phyloP scores from a whole-genome alignment of 805 yeast species.

The Jamesozyma spencerorum region DNA sequence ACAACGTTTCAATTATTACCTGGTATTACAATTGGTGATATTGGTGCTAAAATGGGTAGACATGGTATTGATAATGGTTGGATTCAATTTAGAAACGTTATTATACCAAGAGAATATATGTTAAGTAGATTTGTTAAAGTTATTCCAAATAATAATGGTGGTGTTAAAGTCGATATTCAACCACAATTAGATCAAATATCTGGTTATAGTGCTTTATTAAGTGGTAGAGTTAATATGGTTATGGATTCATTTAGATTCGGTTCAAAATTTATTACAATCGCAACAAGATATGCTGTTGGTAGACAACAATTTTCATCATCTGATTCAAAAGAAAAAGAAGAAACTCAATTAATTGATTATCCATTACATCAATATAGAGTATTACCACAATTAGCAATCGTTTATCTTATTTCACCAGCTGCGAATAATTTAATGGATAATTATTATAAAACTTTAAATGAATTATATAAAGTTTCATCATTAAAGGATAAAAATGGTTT shows the following conservation, averaged over 20 bases:
- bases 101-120: conserved; percentile 78
- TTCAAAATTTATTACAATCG: conserved; percentile 73
- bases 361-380: conserved; percentile 84
- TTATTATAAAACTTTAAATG: conserved; percentile 41
- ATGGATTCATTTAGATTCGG: conserved; percentile 74
- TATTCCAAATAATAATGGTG: conserved; percentile 44
- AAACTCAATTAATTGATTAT: conserved; percentile 69
- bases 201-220: conserved; percentile 69
- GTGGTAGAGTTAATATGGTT: conserved; percentile 88
- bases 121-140: conserved; percentile 71
- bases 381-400: conserved; percentile 72
- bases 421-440: conserved; percentile 51
- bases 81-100: conserved; percentile 82
- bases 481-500: conserved; percentile 22
- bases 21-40: conserved; percentile 81
- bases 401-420: conserved; percentile 68
- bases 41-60: conserved; percentile 92
- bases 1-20: conserved; percentile 60
- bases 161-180: conserved; percentile 26
- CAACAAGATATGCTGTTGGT: conserved; percentile 80
- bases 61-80: conserved; percentile 95
- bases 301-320: conserved; percentile 65
- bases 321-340: conserved; percentile 32
- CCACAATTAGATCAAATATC: conserved; percentile 86
- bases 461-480: conserved; percentile 45